These are phyloP conservation scores for Lepiota brunneoincarnata DNA, from an alignment of 768 basidiomycete genomes.

Conservation along the genomic window DNA sequence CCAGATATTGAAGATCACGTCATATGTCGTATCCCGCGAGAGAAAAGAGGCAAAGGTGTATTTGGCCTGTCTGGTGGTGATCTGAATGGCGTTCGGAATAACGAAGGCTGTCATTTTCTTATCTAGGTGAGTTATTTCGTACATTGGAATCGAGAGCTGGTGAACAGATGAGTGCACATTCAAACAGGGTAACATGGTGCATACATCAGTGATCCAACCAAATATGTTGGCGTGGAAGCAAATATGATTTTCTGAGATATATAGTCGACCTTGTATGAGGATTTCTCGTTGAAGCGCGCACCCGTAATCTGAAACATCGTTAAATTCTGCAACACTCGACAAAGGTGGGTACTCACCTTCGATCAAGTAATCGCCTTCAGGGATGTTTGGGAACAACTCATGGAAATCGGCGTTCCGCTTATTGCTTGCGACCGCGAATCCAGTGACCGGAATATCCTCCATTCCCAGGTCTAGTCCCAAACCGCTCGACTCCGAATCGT, in stretches of 20 bases:
- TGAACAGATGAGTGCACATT: neutral
- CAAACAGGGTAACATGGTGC: slow-evolving; percentile 27
- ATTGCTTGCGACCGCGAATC: slow-evolving; percentile 95
- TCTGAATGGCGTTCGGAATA: slow-evolving; percentile 93
- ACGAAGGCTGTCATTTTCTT: slow-evolving; percentile 98
- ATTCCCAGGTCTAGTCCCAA: slow-evolving; percentile 49
- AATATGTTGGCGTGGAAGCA: slow-evolving; percentile 99
- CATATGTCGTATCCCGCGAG: slow-evolving; percentile 92
- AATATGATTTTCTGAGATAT: slow-evolving; percentile 98
- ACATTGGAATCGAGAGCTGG: slow-evolving; percentile 84
- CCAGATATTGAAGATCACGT: slow-evolving; percentile 97
- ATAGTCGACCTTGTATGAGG: slow-evolving; percentile 91
- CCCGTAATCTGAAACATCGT: slow-evolving; percentile 74
- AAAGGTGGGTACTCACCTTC: slow-evolving; percentile 63
- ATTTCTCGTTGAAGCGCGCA: slow-evolving; percentile 97
- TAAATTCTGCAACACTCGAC: slow-evolving; percentile 5
- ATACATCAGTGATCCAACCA: slow-evolving; percentile 96
- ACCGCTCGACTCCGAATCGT: slow-evolving; percentile 23
- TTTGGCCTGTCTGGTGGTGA: slow-evolving; percentile 79
- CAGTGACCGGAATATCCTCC: slow-evolving; percentile 87
- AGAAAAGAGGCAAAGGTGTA: slow-evolving; percentile 97
- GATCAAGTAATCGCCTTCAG: slow-evolving; percentile 96
- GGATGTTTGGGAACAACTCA: slow-evolving; percentile 82
- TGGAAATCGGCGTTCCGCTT: slow-evolving; percentile 96
- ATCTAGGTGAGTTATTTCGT: slow-evolving; percentile 82